phyloP scores from a whole-genome alignment of 495 filamentous ascomycete genomes.

The Lasiosphaeria hispida region DNA sequence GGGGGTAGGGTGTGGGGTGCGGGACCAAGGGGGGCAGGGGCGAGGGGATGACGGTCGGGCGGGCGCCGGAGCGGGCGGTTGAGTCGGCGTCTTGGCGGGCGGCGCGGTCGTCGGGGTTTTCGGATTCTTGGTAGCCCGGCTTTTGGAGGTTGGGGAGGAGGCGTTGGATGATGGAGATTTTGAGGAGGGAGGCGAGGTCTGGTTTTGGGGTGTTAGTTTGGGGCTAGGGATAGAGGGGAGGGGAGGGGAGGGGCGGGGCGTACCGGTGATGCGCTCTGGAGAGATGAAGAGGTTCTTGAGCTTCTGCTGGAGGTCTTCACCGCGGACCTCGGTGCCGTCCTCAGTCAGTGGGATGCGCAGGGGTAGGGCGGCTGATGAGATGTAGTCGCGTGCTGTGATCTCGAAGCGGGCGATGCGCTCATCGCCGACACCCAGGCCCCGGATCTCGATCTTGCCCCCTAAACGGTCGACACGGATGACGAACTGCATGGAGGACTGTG shows the following conservation, averaged over 20 bases:
- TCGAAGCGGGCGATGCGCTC: constrained; percentile 80
- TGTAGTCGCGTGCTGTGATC: constrained; percentile 69
- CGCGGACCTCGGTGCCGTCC: constrained; percentile 40
- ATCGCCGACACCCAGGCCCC: constrained; percentile 73
- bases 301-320: constrained; percentile 34
- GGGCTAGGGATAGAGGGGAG: neutral
- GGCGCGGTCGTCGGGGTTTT: constrained; percentile 34
- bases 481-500: constrained; percentile 84
- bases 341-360: constrained; percentile 41
- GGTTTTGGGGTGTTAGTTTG: neutral
- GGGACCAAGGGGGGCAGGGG: constrained; percentile 51
- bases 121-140: constrained; percentile 66
- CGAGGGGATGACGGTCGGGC: constrained; percentile 21
- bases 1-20: constrained; percentile 64
- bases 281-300: constrained; percentile 75
- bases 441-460: constrained; percentile 77
- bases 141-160: constrained; percentile 72
- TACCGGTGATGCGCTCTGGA: constrained; percentile 50
- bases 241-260: neutral
- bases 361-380: constrained; percentile 53
- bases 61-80: constrained; percentile 29
- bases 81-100: constrained; percentile 32
- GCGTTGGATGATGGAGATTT: constrained; percentile 75
- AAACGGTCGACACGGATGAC: constrained; percentile 79
- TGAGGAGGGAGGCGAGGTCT: constrained; percentile 67